These are phyloP conservation scores for Gillenia trifoliata DNA, from an alignment of 306 rosid genomes.

Conservation along the genomic window DNA sequence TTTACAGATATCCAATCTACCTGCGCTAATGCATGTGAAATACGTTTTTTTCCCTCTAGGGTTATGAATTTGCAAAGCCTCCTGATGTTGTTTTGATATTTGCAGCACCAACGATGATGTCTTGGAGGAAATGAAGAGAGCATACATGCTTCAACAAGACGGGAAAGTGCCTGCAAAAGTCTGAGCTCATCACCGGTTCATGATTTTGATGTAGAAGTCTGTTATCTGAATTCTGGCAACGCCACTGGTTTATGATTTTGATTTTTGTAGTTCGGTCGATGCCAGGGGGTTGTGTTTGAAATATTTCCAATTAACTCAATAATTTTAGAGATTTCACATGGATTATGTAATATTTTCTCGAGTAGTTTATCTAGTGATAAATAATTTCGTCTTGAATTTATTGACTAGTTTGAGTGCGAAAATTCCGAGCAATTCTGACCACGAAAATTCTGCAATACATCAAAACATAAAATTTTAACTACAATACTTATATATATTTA, in stretches of 20 bases:
- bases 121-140: conserved; percentile 79
- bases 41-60: too few relatives aligned
- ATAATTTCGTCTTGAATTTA: neutral
- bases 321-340: neutral
- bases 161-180: conserved; percentile 36
- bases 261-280: neutral
- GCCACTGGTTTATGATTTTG: neutral
- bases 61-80: too few relatives aligned
- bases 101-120: conserved; percentile 71
- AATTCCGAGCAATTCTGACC: too few relatives aligned
- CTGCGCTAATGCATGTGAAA: too few relatives aligned
- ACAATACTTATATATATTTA: too few relatives aligned
- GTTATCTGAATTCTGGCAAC: neutral
- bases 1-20: too few relatives aligned
- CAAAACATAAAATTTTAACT: too few relatives aligned
- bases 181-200: conserved; percentile 16
- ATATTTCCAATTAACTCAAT: neutral
- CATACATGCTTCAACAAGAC: conserved; percentile 49
- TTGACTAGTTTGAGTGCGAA: neutral
- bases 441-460: too few relatives aligned
- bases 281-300: neutral
- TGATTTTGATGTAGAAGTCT: neutral
- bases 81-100: conserved; percentile 1
- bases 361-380: neutral
- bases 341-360: neutral